These are phyloP conservation scores for Candida caryicola DNA, from an alignment of 805 yeast species.

Conservation along the genomic window DNA sequence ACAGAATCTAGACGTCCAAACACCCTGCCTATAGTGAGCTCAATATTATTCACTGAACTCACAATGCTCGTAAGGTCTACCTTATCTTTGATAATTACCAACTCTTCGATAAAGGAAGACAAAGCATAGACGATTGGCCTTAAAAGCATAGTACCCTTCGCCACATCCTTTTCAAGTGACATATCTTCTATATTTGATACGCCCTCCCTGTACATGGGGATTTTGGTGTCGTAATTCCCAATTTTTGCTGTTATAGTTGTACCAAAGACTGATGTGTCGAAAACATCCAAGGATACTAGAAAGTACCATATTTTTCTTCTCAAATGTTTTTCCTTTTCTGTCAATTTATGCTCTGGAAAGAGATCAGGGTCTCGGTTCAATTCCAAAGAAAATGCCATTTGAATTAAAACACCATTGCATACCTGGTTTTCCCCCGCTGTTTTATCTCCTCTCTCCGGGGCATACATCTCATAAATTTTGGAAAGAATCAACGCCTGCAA, in stretches of 20 bases:
- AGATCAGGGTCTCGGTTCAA: constrained; percentile 39
- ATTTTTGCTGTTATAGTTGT: constrained; percentile 10
- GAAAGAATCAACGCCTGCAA: constrained; percentile 19
- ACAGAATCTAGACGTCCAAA: constrained; percentile 19
- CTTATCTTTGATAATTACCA: constrained; percentile 39
- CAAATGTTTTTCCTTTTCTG: constrained; percentile 22
- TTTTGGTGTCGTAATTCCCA: constrained; percentile 44
- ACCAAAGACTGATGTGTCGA: constrained; percentile 28
- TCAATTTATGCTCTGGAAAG: constrained; percentile 15
- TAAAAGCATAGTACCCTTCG: constrained; percentile 34
- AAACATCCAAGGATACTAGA: constrained; percentile 44
- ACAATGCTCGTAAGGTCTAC: constrained; percentile 38
- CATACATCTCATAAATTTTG: constrained; percentile 9
- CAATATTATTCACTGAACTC: constrained; percentile 30
- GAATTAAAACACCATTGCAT: constrained; percentile 23
- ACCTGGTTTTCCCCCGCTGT: constrained; percentile 14
- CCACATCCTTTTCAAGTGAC: constrained; percentile 41
- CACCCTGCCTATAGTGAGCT: constrained; percentile 23
- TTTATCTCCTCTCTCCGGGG: constrained; percentile 15
- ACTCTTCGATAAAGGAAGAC: constrained; percentile 14
- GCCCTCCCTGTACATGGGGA: constrained; percentile 42
- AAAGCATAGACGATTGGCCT: constrained; percentile 28
- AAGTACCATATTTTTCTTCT: constrained; percentile 61
- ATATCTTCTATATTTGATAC: constrained; percentile 35
- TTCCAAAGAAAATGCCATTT: constrained; percentile 38